A percentile compares a stretch with the other conserved stretches of the same genome.
These are phyloP conservation scores for Penicilliopsis zonata DNA, from an alignment of 495 filamentous ascomycete genomes.

Conservation along the genomic window DNA sequence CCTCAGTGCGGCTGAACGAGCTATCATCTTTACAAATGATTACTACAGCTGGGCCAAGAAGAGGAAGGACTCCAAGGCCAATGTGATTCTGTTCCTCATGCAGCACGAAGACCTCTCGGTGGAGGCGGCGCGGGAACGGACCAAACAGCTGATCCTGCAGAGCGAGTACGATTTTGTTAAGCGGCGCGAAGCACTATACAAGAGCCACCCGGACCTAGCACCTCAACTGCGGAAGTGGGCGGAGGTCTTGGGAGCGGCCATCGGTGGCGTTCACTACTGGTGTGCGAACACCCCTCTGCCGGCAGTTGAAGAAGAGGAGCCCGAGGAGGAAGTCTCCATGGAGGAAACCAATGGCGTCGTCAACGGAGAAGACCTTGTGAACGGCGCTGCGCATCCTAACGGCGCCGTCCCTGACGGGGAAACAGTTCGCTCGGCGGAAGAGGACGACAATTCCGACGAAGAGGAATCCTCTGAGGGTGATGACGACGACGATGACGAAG, in stretches of 20 bases:
- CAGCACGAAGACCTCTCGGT: slow-evolving; percentile 7
- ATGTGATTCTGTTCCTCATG: slow-evolving; percentile 6
- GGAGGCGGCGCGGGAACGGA: slow-evolving; percentile 4
- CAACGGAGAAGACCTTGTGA: neutral
- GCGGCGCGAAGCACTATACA: slow-evolving; percentile 5
- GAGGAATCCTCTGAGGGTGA: slow-evolving; percentile 2
- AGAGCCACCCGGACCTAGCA: slow-evolving; percentile 4
- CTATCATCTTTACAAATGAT: slow-evolving; percentile 10
- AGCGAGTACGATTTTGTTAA: slow-evolving; percentile 5
- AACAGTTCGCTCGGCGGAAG: neutral
- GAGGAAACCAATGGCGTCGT: neutral
- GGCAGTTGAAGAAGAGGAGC: slow-evolving; percentile 4
- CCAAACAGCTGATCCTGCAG: slow-evolving; percentile 5
- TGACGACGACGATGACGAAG: too few relatives aligned
- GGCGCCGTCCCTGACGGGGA: slow-evolving; percentile 1
- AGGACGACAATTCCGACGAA: neutral
- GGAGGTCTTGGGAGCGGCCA: slow-evolving; percentile 5
- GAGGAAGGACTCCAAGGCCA: slow-evolving; percentile 5
- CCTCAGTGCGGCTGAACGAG: slow-evolving; percentile 5
- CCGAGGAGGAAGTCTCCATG: slow-evolving; percentile 1
- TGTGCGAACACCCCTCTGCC: slow-evolving; percentile 6
- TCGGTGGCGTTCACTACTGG: slow-evolving; percentile 9
- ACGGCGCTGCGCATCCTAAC: neutral
- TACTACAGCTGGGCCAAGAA: slow-evolving; percentile 8
- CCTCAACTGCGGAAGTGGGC: slow-evolving; percentile 6